These are phyloP conservation scores for Ettlia oleoabundans DNA, from an alignment of 139 green algal genomes.

Conservation along the genomic window DNA sequence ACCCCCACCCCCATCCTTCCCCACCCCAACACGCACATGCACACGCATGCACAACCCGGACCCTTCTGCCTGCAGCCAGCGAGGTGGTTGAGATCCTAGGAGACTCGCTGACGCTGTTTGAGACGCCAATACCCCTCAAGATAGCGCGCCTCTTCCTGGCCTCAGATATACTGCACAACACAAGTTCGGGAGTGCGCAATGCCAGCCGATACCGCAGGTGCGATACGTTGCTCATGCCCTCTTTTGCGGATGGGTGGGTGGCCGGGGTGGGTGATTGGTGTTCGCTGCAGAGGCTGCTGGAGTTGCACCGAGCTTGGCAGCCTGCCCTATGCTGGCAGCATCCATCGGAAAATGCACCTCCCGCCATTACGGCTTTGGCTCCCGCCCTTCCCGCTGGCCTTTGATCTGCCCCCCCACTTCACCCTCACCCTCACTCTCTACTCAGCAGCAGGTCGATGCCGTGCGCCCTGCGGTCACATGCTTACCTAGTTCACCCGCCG, in stretches of 20 bases:
- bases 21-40: not conserved
- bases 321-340: not conserved
- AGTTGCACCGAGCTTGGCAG: not conserved
- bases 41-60: too few relatives aligned
- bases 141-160: conserved; percentile 89
- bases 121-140: conserved; percentile 89
- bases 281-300: not conserved
- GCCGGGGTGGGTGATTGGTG: too few relatives aligned
- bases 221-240: not conserved
- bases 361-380: too few relatives aligned
- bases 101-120: conserved; percentile 83
- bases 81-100: conserved; percentile 85
- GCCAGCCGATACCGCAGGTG: conserved; percentile 78
- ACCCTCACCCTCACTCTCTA: too few relatives aligned
- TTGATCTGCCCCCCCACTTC: too few relatives aligned
- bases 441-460: too few relatives aligned
- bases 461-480: too few relatives aligned
- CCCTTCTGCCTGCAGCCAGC: conserved; percentile 7
- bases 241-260: not conserved
- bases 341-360: too few relatives aligned
- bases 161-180: conserved; percentile 96
- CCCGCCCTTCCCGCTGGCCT: too few relatives aligned
- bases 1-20: not conserved
- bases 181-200: conserved; percentile 86
- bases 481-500: too few relatives aligned